Base-by-base conservation (phyloP, 2,329 filamentous ascomycete genomes). In the Botrytis medusae region DNA sequence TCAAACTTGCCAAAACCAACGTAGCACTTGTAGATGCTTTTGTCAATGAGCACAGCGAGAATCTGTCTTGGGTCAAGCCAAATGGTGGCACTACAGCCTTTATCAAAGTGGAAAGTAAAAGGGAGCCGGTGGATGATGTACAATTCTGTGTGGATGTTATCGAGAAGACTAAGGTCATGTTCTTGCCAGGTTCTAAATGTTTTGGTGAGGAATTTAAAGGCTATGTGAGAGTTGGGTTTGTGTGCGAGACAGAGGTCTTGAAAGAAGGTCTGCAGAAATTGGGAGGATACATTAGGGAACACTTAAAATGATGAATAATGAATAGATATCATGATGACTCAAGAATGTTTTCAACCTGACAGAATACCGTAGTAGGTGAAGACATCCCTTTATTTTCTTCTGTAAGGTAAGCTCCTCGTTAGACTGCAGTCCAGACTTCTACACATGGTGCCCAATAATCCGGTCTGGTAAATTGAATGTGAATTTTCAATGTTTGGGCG, bases 41-140 rank as follows among this genome's bases (percentile, higher is more conserved):
- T 75, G 85, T 95, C 5, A 85, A 90, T 42, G 86, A 87, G 70
- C 87, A 94, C 79, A 84, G 86, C 57, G 68, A 70, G 14, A 70
- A 70, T 86, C 87, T 75, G 86, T 88, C 10, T 91, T 96, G 92
- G 92, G 86, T 90, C 7, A 92, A 89, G 81, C 94, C 94, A 1
- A 88, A 88, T 8, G 93, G 92, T 1, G 94, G 93, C 0, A 97
- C 93, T 2, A 95, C 92, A 14, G 92, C 92, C 0, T 93, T 97
- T 78, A 83, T 97, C 73, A 89, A 87, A 77, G 93, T 97, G 76
- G 59, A 70, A 32, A 70, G 59, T 10, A 61, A 25, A 46, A 89
- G 87, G 0, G 81, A 86, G 79, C 86, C 89, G 12, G 2, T 97
- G 0, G 89, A 95, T 78, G 92, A 95, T 75, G 88, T 87, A n/a